A percentile compares a stretch with the other conserved stretches of the same genome.
Conservation (phyloP, 805 yeast species). For the Starmerella stellata region DNA sequence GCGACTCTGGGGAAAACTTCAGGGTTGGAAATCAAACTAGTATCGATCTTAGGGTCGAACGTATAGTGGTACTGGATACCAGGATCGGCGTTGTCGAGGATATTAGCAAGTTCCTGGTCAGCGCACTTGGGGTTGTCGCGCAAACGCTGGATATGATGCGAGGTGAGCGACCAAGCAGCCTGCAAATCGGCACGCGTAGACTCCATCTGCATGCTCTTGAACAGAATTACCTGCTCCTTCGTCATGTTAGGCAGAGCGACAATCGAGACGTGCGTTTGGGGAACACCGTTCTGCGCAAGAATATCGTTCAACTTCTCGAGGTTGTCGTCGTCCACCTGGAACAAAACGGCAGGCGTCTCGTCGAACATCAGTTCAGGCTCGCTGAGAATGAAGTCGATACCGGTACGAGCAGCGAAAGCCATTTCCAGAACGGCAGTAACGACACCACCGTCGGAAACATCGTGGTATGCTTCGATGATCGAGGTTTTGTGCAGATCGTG, state of each 20-base stretch:
- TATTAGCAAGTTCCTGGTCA: conserved; percentile 60
- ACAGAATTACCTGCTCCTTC: conserved; percentile 34
- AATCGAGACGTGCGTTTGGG: conserved; percentile 34
- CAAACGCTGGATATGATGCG: conserved; percentile 72
- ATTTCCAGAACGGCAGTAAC: conserved; percentile 71
- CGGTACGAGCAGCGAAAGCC: conserved; percentile 93
- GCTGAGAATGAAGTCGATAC: conserved; percentile 37
- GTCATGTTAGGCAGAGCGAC: conserved; percentile 42
- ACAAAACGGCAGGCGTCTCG: conserved; percentile 91
- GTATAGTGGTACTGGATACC: conserved; percentile 72
- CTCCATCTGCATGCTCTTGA: conserved; percentile 28
- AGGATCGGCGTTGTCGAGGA: conserved; percentile 69
- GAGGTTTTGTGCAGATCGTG: conserved; percentile 49
- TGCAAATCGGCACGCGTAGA: conserved; percentile 55
- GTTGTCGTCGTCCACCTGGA: conserved; percentile 49
- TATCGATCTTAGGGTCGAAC: conserved; percentile 30
- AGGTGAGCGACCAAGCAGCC: conserved; percentile 70
- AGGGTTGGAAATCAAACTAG: conserved; percentile 23
- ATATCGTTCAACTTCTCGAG: conserved; percentile 37
- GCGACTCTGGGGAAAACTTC: conserved; percentile 68
- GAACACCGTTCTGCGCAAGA: conserved; percentile 41
- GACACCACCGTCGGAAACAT: conserved; percentile 92
- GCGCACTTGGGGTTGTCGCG: conserved; percentile 91
- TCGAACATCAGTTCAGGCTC: conserved; percentile 50
- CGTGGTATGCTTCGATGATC: conserved; percentile 75